Conservation (phyloP, 306 rosid species). For the Malus fusca region DNA sequence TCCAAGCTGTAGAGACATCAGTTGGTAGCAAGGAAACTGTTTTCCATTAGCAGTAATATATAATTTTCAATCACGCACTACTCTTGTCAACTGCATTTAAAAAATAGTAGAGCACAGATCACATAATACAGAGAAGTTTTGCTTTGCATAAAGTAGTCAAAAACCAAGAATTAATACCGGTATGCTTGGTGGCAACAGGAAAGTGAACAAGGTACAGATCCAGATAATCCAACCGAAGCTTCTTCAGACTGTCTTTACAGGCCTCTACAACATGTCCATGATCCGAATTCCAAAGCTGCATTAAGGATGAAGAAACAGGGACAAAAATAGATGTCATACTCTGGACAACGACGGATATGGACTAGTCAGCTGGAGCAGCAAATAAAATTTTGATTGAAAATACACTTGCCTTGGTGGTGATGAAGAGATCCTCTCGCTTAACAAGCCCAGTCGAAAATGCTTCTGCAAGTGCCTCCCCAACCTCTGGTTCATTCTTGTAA, state of each 20-base stretch:
- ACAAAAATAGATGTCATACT: neutral
- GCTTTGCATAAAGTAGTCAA: no score
- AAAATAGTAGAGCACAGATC: no score
- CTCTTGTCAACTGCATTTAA: neutral
- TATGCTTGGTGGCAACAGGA: constrained; percentile 69
- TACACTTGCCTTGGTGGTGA: constrained; percentile 60
- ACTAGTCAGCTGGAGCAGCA: neutral
- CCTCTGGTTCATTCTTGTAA: constrained; percentile 64
- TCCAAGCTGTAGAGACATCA: neutral
- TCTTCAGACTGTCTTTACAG: constrained; percentile 79
- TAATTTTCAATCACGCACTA: neutral
- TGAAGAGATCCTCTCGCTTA: constrained; percentile 74
- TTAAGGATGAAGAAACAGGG: neutral
- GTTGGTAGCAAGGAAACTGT: neutral
- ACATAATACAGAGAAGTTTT: no score
- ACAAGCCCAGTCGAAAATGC: constrained; percentile 56
- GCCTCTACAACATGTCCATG: constrained; percentile 89
- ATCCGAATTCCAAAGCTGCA: constrained; percentile 98
- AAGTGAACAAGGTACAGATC: constrained; percentile 88
- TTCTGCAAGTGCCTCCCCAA: constrained; percentile 71
- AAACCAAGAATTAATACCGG: constrained; percentile 31
- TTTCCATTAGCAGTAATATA: neutral
- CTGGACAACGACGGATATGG: neutral
- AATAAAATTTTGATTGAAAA: neutral
- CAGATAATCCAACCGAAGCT: constrained; percentile 69